Evolutionary conservation across 768 basidiomycete species (phyloP), one percentile per base, ranked within the genome.

Genomic region (Fomitopsis pulvina): DNA sequence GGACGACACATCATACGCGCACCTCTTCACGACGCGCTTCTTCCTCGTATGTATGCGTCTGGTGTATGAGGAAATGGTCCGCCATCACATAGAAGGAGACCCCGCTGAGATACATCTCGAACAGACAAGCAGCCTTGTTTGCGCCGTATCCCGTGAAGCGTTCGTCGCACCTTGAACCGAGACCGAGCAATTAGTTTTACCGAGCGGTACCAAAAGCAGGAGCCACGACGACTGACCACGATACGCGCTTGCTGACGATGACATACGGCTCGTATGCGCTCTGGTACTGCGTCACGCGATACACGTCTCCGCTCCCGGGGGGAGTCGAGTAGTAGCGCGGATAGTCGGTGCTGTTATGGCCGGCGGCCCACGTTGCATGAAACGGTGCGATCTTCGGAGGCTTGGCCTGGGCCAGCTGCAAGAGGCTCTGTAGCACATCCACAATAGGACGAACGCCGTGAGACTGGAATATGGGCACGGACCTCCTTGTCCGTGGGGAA

Each of bases 51-150:
- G 71, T 66, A 59, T 92, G 91, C 54, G 81, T 88, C 70, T 92
- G 90, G 63, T 93, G 92, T 43, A 92, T 80, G 52, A 94, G 71
- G 60, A 93, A 94, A 65, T 94, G 89, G 63, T 93, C 89, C 10
- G 84, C 72, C 11, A 93, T 76, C 24, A 94, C 87, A 61, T 84
- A 89, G 66, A 81, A 92, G 21, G 82, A 82, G 32, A 92, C 77
- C 2, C 92, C 92, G 11, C 88, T 83, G 6, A 94, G 71, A 67
- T 90, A 91, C 80, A 94, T 88, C 64, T 92, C 92, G 62, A 86
- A 92, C 30, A 92, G 73, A 61, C 92, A 93, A 9, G 92, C 91
- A 1, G 92, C 92, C 65, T 94, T 94, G 72, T 94, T 94, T 1
- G 83, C 89, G 3, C 92, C 92, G 63, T 93, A 93, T 1, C 92